Evolutionary conservation across 2,329 filamentous ascomycete species (phyloP).

Genomic region (Aspergillus caelatus): DNA sequence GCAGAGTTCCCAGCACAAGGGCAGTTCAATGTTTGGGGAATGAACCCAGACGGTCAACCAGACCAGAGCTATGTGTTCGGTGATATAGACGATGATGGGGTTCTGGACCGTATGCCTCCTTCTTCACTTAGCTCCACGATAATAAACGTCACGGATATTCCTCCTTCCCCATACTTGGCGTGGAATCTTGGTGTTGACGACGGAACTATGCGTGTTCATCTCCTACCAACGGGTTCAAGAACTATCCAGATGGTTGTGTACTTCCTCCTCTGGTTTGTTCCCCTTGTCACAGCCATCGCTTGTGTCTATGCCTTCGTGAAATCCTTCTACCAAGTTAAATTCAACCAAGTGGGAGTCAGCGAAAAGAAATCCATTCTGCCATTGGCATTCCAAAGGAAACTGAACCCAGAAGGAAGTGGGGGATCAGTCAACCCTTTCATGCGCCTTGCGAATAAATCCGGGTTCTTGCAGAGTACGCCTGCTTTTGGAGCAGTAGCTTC

Average conservation of each 20-base stretch:
- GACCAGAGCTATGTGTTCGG: slow-evolving; percentile 63
- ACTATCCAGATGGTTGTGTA: slow-evolving; percentile 58
- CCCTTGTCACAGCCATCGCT: slow-evolving; percentile 52
- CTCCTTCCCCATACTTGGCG: slow-evolving; percentile 57
- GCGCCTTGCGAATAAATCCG: slow-evolving; percentile 38
- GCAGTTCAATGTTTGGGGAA: slow-evolving; percentile 69
- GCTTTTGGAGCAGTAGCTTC: slow-evolving; percentile 37
- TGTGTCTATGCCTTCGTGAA: slow-evolving; percentile 62
- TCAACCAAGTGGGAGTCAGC: slow-evolving; percentile 60
- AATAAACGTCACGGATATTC: slow-evolving; percentile 62
- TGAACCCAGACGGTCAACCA: slow-evolving; percentile 64
- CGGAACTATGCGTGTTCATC: slow-evolving; percentile 53
- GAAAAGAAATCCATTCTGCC: slow-evolving; percentile 51
- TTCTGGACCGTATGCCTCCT: slow-evolving; percentile 65
- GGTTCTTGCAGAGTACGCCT: slow-evolving; percentile 40
- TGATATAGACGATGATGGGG: slow-evolving; percentile 62
- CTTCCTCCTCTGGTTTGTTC: slow-evolving; percentile 57
- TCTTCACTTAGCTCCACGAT: slow-evolving; percentile 58
- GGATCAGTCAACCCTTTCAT: slow-evolving; percentile 38
- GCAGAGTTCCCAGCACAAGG: slow-evolving; percentile 65
- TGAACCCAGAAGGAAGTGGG: slow-evolving; percentile 34
- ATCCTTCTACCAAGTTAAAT: slow-evolving; percentile 65
- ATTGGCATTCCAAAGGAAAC: slow-evolving; percentile 36
- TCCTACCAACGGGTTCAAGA: slow-evolving; percentile 58
- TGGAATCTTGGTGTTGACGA: slow-evolving; percentile 62